Conservation (phyloP, 164 flowering plant species). For the Vitis riparia region DNA sequence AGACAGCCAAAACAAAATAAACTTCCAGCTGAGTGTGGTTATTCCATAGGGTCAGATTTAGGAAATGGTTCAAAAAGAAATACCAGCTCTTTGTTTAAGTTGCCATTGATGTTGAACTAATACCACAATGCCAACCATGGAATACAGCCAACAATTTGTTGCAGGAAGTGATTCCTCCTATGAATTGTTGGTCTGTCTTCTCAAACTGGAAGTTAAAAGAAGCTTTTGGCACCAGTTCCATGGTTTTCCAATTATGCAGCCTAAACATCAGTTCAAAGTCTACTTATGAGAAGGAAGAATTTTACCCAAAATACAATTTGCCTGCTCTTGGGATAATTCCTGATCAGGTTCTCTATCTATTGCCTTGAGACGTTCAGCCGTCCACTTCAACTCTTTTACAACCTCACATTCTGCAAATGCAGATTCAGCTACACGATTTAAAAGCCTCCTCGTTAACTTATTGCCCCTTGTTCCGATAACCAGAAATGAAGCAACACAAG, state of each 20-base stretch:
- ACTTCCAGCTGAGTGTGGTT: too few relatives aligned
- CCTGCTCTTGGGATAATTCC: slow-evolving; percentile 52
- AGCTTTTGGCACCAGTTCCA: too few relatives aligned
- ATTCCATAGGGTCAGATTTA: too few relatives aligned
- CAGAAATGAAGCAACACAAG: slow-evolving; percentile 60
- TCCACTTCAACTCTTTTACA: slow-evolving; percentile 63
- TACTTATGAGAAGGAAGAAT: neutral
- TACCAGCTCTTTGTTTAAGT: neutral
- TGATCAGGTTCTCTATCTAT: slow-evolving; percentile 61
- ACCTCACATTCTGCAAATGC: slow-evolving; percentile 65
- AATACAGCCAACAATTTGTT: too few relatives aligned
- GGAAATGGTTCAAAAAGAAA: neutral
- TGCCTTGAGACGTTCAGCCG: slow-evolving; percentile 60
- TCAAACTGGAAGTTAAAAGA: too few relatives aligned
- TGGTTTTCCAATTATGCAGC: too few relatives aligned
- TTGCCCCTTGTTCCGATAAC: slow-evolving; percentile 60
- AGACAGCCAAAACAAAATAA: too few relatives aligned
- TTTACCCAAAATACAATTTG: slow-evolving; percentile 60
- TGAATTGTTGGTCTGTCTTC: too few relatives aligned
- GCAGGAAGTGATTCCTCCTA: too few relatives aligned
- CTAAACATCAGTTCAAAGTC: neutral
- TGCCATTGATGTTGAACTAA: neutral
- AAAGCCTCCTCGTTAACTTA: slow-evolving; percentile 64
- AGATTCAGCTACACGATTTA: slow-evolving; percentile 44
- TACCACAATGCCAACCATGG: neutral